A percentile compares a stretch with the other conserved stretches of the same genome.
Evolutionary conservation across 768 basidiomycete genomes (phyloP).

Genomic region (Amanita rubescens): DNA sequence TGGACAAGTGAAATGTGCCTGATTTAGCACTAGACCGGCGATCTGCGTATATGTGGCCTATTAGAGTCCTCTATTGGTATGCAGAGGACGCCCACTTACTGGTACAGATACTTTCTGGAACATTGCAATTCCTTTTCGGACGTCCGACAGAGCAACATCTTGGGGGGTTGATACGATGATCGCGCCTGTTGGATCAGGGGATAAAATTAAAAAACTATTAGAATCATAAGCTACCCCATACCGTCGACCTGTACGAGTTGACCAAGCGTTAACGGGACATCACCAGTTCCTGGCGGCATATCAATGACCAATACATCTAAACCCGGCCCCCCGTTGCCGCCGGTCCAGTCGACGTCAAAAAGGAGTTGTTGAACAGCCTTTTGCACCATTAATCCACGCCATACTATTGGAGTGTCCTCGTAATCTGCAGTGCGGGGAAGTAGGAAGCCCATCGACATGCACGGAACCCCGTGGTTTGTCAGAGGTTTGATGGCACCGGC

Average conservation of each 20-base stretch:
- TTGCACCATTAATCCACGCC: conserved; percentile 98
- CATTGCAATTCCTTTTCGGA: conserved; percentile 89
- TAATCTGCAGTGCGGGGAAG: conserved; percentile 50
- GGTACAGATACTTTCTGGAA: conserved; percentile 84
- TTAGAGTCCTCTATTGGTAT: not conserved
- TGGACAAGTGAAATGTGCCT: conserved; percentile 77
- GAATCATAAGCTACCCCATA: conserved; percentile 24
- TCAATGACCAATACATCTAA: conserved; percentile 88
- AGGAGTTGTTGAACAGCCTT: conserved; percentile 95
- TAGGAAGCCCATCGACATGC: conserved; percentile 98
- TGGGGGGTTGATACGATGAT: conserved; percentile 96
- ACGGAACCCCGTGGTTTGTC: conserved; percentile 80
- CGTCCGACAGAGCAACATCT: conserved; percentile 87
- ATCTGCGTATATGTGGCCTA: conserved; percentile 43
- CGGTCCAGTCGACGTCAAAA: conserved; percentile 90
- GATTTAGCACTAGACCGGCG: conserved; percentile 80
- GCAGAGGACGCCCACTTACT: conserved; percentile 35
- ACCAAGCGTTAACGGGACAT: conserved; percentile 87
- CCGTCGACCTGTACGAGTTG: conserved; percentile 83
- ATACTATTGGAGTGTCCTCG: conserved; percentile 78
- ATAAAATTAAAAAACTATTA: not conserved
- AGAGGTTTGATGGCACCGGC: conserved; percentile 78
- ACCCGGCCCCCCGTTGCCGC: conserved; percentile 33
- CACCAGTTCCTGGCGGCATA: conserved; percentile 96
- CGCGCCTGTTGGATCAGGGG: conserved; percentile 47